Base-by-base conservation (phyloP, 2,329 filamentous ascomycete genomes). In the Monosporascus sp. region DNA sequence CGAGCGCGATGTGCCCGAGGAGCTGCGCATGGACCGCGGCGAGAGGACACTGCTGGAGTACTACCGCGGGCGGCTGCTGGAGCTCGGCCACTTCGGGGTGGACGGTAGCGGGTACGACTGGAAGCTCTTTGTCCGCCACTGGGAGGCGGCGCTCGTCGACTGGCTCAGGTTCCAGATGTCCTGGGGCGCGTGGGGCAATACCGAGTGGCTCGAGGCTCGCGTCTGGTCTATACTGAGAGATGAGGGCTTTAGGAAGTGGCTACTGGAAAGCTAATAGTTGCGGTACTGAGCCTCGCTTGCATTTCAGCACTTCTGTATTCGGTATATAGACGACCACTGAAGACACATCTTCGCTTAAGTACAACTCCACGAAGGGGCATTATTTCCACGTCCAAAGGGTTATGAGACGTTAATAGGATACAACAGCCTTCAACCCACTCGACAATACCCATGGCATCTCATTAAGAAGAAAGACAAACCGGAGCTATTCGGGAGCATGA, bases 71-170 rank as follows among this genome's bases (percentile, higher is more conserved):
- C 63, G 58, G 0, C 56, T 84, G 2, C 62, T 72, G 17, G 55
- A 56, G 1, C 59, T 4, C 55, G 66, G 50, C 37, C 48, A 49
- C 19, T 17, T 51, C 43, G 26, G 50, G 7, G 51, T 55, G 16
- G 49, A 45, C 3, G 64, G 57, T 8, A 68, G 64, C 38, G 59
- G 65, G 1, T 88, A 87, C 52, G 68, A 73, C 0, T 86, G 81
- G 79, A 69, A 75, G 0, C 62, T 69, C 0, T 80, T 88, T 17
- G 63, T 77, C 5, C 67, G 77, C 20, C 84, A 88, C 59, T 88
- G 85, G 84, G 83, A 88, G 65, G 78, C 77, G 3, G 85, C 85
- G 0, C 65, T 88, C 3, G 83, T 88, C 0, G 85, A 88, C 61
- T 88, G 85, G 85, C 75, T 84, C 55, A 65, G 80, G 6, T 84